Evolutionary conservation across 441 rosid genomes (phyloP), one percentile per base, ranked within the genome.

Genomic region (Kokia cookei): DNA sequence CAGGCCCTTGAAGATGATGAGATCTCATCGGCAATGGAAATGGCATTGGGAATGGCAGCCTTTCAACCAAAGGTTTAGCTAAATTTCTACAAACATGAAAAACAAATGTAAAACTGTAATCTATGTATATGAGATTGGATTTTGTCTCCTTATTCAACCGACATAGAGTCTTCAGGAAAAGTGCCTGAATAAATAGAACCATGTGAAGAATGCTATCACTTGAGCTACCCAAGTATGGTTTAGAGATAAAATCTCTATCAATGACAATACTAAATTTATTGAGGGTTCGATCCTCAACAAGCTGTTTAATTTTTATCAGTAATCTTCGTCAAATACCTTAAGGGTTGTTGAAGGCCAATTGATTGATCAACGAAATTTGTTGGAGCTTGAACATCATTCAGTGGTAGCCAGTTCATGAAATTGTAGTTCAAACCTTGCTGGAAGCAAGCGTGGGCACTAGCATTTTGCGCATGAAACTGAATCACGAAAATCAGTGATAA

Each of bases 1-100:
- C 24, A 27, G 37, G 11, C 11, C 71, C 71, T 7, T 40, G 58
- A 32, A 54, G 11, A 22, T 65, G 7, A 4, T 32, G 37, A 32
- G 37, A 32, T 32, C 37, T 32, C 37, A 32, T 32, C 5, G 1
- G 37, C 37, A 1, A 35, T 55, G 74, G 29, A 15, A 35, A 14
- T 14, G n/a, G n/a, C n/a, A n/a, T n/a, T n/a, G n/a, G n/a, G n/a
- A n/a, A n/a, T n/a, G 65, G 2, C 5, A 32, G 47, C 13, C 26
- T 26, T 79, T 71, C 81, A 43, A 67, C 65, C n/a, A 51, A 47
- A n/a, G 40, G 7, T 58, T 59, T 55, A 32, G 62, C 26, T 47
- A 72, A 69, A 72, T 73, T 78, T 59, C 82, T 68, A 7, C 11
- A 63, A 69, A 62, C 12, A 27, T 13, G 3, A 40, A 67, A 61